phyloP scores from a whole-genome alignment of 2,329 filamentous ascomycete genomes.

The Beauveria medogensis region DNA sequence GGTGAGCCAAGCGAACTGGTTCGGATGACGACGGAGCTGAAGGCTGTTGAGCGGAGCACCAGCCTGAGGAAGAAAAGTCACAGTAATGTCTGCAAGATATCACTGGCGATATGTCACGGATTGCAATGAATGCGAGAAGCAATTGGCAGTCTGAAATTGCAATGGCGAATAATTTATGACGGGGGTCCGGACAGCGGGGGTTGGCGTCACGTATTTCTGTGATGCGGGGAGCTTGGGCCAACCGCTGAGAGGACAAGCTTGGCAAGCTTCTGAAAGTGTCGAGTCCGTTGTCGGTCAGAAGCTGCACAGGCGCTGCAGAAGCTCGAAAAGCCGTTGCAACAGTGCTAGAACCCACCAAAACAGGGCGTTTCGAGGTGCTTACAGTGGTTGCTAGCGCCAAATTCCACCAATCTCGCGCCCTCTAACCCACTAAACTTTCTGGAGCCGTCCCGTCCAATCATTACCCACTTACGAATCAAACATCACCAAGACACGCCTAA shows the following conservation, averaged over 20 bases:
- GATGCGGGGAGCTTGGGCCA: conserved; percentile 21
- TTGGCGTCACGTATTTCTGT: conserved; percentile 1
- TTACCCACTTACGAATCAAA: neutral
- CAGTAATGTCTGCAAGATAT: neutral
- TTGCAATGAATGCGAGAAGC: neutral
- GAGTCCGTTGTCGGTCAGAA: neutral
- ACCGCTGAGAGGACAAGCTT: neutral
- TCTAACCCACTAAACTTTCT: neutral
- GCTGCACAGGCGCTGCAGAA: neutral
- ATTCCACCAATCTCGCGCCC: neutral
- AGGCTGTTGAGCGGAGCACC: neutral
- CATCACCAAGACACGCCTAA: conserved; percentile 1
- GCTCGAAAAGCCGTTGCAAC: neutral
- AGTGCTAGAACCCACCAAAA: neutral
- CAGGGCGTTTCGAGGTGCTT: neutral
- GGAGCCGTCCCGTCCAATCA: neutral
- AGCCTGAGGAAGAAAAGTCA: neutral
- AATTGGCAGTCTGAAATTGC: neutral
- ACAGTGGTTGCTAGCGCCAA: neutral
- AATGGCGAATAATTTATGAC: neutral
- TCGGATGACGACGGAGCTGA: neutral
- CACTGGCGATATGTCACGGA: neutral
- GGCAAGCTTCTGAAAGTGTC: neutral
- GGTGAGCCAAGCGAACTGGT: neutral
- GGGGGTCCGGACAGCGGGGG: conserved; percentile 1